Evolutionary conservation across 495 filamentous ascomycete genomes (phyloP), one percentile per base, ranked within the genome.

Genomic region (Trichocladium antarcticum): DNA sequence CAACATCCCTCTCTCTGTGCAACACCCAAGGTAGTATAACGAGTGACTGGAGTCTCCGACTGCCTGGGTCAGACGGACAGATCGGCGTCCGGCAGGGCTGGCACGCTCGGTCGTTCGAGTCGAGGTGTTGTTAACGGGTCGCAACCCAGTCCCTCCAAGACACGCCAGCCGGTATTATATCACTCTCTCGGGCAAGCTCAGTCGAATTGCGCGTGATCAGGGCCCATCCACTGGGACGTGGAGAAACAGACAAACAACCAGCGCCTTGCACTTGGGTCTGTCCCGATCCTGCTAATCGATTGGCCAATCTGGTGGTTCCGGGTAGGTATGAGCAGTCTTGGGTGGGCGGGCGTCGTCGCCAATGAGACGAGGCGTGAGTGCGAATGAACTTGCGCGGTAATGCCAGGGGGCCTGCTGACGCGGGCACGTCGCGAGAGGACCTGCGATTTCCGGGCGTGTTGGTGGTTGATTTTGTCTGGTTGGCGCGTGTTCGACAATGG

Each of bases 241-340:
- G 32, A 11, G 24, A 3, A 32, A 16, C 21, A 17, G 35, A 44
- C 8, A 9, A n/a, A n/a, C n/a, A n/a, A n/a, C n/a, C n/a, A n/a
- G n/a, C n/a, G 37, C 21, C n/a, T 29, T 3, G 35, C 15, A 11
- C 37, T 24, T 35, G 24, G n/a, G 27, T 29, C 5, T 5, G 5
- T 29, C 27, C 5, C 5, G 5, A 10, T 29, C 27, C 20, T 22
- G 27, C 28, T 19, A 42, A 38, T 39, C 44, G 47, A 43, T 54
- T 39, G 45, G 35, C 40, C 57, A 62, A 63, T 65, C 58, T 65
- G 59, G 62, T 57, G 44, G 45, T 31, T 20, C 50, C 64, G 64
- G 64, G 53, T 67, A 65, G 65, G 65, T 65, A 56, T 51, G 47
- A 39, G 28, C 37, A 50, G 45, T 55, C 51, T 59, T 57, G 57